These are phyloP conservation scores for Pichia sp. DNA, from an alignment of 1,139 yeast genomes.

Conservation along the genomic window DNA sequence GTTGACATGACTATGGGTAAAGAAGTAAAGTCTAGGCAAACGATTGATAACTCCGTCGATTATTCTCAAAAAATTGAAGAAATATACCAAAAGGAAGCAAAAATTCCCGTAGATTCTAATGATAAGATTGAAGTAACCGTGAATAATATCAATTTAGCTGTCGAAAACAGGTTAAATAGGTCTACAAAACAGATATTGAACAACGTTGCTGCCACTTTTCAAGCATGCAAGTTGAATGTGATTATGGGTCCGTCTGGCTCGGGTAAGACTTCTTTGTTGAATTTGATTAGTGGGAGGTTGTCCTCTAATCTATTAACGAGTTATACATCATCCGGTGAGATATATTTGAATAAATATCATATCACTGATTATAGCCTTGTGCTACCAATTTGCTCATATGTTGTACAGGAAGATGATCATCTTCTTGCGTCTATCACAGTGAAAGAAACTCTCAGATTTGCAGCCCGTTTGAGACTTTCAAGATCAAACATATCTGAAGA, in stretches of 20 bases:
- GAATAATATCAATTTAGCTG: slow-evolving; percentile 18
- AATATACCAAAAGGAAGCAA: not conserved
- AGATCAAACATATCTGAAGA: slow-evolving; percentile 28
- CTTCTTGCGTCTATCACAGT: slow-evolving; percentile 67
- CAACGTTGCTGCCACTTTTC: slow-evolving; percentile 49
- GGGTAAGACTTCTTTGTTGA: slow-evolving; percentile 73
- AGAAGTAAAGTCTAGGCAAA: slow-evolving; percentile 21
- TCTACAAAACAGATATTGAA: slow-evolving; percentile 35
- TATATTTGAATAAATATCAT: slow-evolving; percentile 34
- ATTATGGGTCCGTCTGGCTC: slow-evolving; percentile 90
- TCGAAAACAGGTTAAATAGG: slow-evolving; percentile 15
- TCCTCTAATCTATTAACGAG: slow-evolving; percentile 36
- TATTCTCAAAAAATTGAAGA: slow-evolving; percentile 6
- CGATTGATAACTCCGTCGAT: slow-evolving; percentile 11
- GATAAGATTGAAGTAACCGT: slow-evolving; percentile 13
- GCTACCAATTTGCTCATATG: slow-evolving; percentile 58
- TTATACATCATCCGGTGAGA: slow-evolving; percentile 31
- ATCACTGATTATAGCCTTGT: slow-evolving; percentile 27
- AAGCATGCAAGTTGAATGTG: slow-evolving; percentile 63
- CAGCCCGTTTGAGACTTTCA: slow-evolving; percentile 60
- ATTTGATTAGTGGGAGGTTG: slow-evolving; percentile 57
- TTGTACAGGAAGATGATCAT: slow-evolving; percentile 73
- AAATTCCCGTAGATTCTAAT: not conserved
- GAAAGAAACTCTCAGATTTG: slow-evolving; percentile 63
- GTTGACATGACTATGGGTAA: slow-evolving; percentile 51